Evolutionary conservation across 2,329 filamentous ascomycete species (phyloP), one percentile per base, ranked within the genome.

Genomic region (Sporothrix mexicana): DNA sequence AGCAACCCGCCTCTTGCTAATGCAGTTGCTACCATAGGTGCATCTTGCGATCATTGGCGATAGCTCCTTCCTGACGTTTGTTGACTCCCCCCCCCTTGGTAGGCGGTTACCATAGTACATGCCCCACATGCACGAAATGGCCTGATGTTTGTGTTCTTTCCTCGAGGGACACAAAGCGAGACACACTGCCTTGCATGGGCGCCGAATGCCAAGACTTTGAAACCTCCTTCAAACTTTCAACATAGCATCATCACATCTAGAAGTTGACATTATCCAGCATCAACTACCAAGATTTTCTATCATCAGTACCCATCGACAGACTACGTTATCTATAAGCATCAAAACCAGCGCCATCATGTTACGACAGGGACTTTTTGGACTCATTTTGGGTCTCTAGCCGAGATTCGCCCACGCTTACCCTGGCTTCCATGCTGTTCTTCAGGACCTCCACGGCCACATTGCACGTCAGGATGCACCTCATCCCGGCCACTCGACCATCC

Each of bases 61-160:
- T 59, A 36, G 67, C 51, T 43, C 51, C n/a, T 69, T 45, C 67
- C 67, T 25, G 30, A 17, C 67, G 13, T 47, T n/a, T 25, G 51
- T 30, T 43, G 49, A 55, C 36, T 45, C 49, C 25, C 15, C 49
- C n/a, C 41, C 25, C 25, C 41, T 17, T 17, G 17, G 51, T n/a
- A 57, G 36, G 41, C 15, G 51, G 67, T 59, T 69, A n/a, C 67
- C 36, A 51, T 45, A 36, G 4, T n/a, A 69, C 67, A 43, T 4
- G 1, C 25, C 17, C 17, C 66, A 55, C 4, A n/a, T 2, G 17
- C n/a, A 68, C 49, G 15, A 41, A 41, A 59, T 57, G 51, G 67
- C 30, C 67, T 55, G 67, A 43, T 69, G 30, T 59, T 69, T 69
- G 51, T 69, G 49, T 69, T 59, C 67, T 45, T 69, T 69, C 67